These are phyloP conservation scores for Arachnopeziza araneosa DNA, from an alignment of 2,329 filamentous ascomycete species.

Conservation along the genomic window DNA sequence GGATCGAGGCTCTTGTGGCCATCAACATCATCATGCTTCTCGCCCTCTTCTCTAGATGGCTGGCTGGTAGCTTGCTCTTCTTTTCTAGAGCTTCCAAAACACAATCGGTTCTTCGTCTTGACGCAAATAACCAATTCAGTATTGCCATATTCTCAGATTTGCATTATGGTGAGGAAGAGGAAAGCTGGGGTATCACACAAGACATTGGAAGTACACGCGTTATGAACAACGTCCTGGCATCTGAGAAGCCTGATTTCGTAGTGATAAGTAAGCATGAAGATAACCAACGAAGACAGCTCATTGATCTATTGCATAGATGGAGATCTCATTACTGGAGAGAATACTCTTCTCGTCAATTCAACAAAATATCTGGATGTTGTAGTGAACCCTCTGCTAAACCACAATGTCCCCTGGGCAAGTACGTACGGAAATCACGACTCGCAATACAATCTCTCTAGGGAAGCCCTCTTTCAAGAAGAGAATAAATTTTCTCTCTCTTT, in stretches of 20 bases:
- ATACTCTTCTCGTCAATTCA: conserved; percentile 48
- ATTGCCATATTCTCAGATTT: conserved; percentile 59
- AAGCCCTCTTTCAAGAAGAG: conserved; percentile 37
- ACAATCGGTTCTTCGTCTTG: conserved; percentile 12
- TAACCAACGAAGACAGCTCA: not conserved
- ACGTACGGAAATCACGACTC: conserved; percentile 70
- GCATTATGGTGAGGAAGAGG: conserved; percentile 57
- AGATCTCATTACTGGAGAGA: conserved; percentile 66
- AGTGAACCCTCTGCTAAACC: conserved; percentile 50
- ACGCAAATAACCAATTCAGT: conserved; percentile 14
- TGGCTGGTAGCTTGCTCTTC: not conserved
- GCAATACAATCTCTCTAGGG: conserved; percentile 49
- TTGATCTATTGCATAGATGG: conserved; percentile 39
- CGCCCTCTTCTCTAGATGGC: conserved; percentile 6
- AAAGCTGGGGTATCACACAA: conserved; percentile 41
- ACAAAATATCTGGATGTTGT: conserved; percentile 55
- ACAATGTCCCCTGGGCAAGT: conserved; percentile 55
- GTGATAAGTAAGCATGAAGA: conserved; percentile 43
- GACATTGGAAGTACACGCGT: conserved; percentile 53
- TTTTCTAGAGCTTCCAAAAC: not conserved
- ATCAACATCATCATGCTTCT: conserved; percentile 9
- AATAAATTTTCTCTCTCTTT: conserved; percentile 31
- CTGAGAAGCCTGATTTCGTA: conserved; percentile 53
- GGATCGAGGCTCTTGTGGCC: not conserved
- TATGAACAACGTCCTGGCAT: conserved; percentile 51